Percentiles rank a stretch among this genome's conserved stretches.
Evolutionary conservation across 805 yeast genomes (phyloP).

Genomic region (Jamesozyma piceae): DNA sequence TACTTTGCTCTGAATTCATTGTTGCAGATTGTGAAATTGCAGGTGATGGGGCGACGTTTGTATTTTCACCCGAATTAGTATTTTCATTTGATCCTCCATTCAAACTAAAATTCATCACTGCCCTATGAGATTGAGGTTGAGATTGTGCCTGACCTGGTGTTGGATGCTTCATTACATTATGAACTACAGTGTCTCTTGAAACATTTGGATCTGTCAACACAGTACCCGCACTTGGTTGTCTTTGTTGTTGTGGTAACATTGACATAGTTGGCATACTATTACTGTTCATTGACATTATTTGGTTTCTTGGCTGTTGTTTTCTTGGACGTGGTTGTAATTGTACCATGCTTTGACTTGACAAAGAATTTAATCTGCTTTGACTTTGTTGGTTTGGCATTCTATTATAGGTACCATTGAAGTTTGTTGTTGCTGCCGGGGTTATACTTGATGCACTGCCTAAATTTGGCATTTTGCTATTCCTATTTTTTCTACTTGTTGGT

Average conservation of each 20-base stretch:
- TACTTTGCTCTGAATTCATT: conserved; percentile 4
- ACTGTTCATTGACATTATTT: neutral
- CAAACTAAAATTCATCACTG: neutral
- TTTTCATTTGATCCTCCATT: conserved; percentile 1
- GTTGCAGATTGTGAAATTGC: conserved; percentile 5
- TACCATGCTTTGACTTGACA: conserved; percentile 17
- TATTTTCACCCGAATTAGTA: conserved; percentile 3
- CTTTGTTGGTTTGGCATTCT: conserved; percentile 3
- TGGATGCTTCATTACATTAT: conserved; percentile 5
- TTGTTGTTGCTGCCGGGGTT: conserved; percentile 1
- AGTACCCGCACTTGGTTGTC: conserved; percentile 22
- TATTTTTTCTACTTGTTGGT: conserved; percentile 31
- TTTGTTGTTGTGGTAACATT: conserved; percentile 1
- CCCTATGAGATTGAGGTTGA: conserved; percentile 1
- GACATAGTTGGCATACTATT: conserved; percentile 3
- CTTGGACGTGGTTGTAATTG: conserved; percentile 8
- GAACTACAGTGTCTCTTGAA: conserved; percentile 19
- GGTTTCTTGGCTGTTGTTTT: conserved; percentile 1
- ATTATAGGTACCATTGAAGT: neutral
- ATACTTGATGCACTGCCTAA: conserved; percentile 27
- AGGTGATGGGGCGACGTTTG: conserved; percentile 5
- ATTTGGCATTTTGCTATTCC: conserved; percentile 28
- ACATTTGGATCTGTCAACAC: conserved; percentile 18
- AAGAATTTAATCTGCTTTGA: conserved; percentile 22
- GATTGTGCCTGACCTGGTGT: conserved; percentile 2